Evolutionary conservation across 345 rosid genomes (phyloP), one percentile per base, ranked within the genome.

Genomic region (Geranium rotundifolium): DNA sequence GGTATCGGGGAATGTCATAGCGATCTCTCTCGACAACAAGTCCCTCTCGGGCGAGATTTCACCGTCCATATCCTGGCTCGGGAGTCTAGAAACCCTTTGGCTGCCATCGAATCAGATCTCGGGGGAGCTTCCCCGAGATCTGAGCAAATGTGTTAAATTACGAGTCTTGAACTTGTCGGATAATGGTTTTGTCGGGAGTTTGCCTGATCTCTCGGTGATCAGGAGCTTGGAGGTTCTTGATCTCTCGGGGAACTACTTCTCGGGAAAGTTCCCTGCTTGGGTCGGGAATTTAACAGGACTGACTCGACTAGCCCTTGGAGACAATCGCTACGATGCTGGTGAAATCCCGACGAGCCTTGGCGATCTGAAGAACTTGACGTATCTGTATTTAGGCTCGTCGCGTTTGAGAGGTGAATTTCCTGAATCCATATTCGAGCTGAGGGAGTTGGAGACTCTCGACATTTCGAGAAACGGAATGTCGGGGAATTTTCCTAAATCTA

Each of bases 41-140:
- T 76, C 77, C n/a, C 84, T 92, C 41, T 71, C 81, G 0, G 98
- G 96, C 1, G 74, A 61, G 56, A 81, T 92, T 58, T 89, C 96
- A 0, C 82, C 90, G 2, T 76, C 85, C 23, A 60, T 92, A 66
- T 79, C 83, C 0, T 37, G 37, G 31, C 86, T 92, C 52, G 41
- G 63, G 7, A 79, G 79, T 62, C 84, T 89, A 17, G 20, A 72
- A 1, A 71, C 67, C 2, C 76, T 92, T 41, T 71, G 55, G 13
- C 76, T 92, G 62, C 80, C 90, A 7, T 60, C 49, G 5, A 89
- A 87, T 57, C 4, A 1, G 15, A 76, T 91, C 56, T 62, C 82
- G 10, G 89, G 98, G 52, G 69, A 16, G 57, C 71, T 92, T 65
- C 98, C 98, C 27, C 4, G 12, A 8, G 78, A 73, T 69, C 67